Evolutionary conservation across 805 yeast genomes (phyloP).

Genomic region (Zygosaccharomyces bailii): DNA sequence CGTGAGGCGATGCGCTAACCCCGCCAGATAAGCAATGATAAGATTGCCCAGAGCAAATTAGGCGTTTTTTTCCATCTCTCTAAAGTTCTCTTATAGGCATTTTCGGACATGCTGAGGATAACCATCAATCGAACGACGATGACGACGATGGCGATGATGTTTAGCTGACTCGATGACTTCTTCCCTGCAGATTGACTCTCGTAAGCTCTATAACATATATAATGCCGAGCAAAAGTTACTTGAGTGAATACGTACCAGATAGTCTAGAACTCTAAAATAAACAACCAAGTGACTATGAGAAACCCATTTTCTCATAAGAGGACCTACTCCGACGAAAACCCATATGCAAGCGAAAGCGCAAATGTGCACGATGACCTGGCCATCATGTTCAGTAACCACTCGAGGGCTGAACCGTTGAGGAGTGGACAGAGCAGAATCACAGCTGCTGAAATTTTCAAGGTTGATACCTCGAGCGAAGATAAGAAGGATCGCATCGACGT

Average conservation of each 20-base stretch:
- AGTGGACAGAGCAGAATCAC: constrained; percentile 2
- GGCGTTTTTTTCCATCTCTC: background rate
- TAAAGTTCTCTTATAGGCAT: background rate
- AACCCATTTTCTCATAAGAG: too few relatives aligned
- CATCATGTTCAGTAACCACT: constrained; percentile 18
- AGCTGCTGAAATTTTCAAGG: background rate
- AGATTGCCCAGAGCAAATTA: background rate
- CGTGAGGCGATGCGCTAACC: background rate
- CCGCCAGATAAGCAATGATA: constrained; percentile 1
- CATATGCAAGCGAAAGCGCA: background rate
- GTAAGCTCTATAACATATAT: background rate
- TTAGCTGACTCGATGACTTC: background rate
- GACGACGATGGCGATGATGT: background rate
- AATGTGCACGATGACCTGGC: constrained; percentile 18
- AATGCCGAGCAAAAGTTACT: background rate
- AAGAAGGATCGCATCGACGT: constrained; percentile 1
- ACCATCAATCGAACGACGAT: background rate
- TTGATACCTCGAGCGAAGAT: background rate
- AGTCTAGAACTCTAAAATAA: too few relatives aligned
- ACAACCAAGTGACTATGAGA: background rate
- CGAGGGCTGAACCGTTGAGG: constrained; percentile 1
- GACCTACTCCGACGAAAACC: too few relatives aligned
- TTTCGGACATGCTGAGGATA: background rate
- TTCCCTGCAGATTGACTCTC: background rate
- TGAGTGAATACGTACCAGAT: too few relatives aligned